These are phyloP conservation scores for Candida ovalis DNA, from an alignment of 805 yeast species.

Conservation along the genomic window DNA sequence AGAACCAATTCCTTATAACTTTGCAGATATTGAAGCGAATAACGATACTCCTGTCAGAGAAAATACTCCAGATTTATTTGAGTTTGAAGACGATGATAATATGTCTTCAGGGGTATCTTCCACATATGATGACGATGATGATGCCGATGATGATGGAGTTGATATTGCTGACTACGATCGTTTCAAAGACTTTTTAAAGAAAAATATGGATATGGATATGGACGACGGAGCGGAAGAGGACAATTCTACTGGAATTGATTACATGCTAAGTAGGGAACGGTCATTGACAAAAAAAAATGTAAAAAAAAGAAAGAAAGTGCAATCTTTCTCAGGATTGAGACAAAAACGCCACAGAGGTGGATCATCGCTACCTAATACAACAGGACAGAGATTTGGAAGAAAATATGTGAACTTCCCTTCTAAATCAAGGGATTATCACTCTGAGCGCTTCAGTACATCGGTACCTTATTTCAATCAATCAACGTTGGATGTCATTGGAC, in stretches of 20 bases:
- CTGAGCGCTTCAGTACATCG: too few species aligned
- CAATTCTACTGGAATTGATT: constrained; percentile 22
- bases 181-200: constrained; percentile 1
- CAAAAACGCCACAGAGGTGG: not conserved
- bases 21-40: not conserved
- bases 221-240: constrained; percentile 28
- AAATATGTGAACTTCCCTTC: not conserved
- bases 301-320: not conserved
- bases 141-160: constrained; percentile 3
- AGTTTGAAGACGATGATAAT: constrained; percentile 6
- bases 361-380: not conserved
- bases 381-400: not conserved
- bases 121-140: constrained; percentile 12
- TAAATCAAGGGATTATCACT: not conserved
- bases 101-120: constrained; percentile 12
- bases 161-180: constrained; percentile 8
- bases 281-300: not conserved
- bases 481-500: not conserved
- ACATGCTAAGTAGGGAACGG: constrained; percentile 20
- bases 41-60: not conserved
- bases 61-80: constrained; percentile 3
- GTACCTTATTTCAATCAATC: not conserved
- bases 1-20: not conserved
- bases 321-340: not conserved
- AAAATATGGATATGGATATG: constrained; percentile 6